These are phyloP conservation scores for Phytophthora aleatoria DNA, from an alignment of 352 stramenopile species.

Conservation along the genomic window DNA sequence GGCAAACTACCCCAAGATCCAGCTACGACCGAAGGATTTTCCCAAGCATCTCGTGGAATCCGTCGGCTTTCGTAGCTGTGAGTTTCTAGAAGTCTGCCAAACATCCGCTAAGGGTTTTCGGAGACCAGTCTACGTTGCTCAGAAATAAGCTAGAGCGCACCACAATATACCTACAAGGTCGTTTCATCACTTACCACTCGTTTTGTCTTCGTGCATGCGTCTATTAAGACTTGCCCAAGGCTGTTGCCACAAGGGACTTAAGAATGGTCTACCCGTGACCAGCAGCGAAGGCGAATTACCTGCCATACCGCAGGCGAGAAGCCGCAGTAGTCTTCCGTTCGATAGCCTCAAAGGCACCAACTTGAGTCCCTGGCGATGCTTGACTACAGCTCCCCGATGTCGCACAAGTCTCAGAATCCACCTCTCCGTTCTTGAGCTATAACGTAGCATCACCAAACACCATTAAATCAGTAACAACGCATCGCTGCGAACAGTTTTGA, in stretches of 20 bases:
- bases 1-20: slow-evolving; percentile 73
- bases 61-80: slow-evolving; percentile 69
- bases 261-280: slow-evolving; percentile 21
- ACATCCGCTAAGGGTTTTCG: slow-evolving; percentile 79
- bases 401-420: slow-evolving; percentile 39
- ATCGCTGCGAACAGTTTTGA: neutral
- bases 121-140: slow-evolving; percentile 76
- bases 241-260: slow-evolving; percentile 13
- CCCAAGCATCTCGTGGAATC: slow-evolving; percentile 54
- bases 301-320: slow-evolving; percentile 30
- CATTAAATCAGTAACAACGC: slow-evolving; percentile 1
- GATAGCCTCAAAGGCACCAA: slow-evolving; percentile 9
- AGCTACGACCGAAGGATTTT: slow-evolving; percentile 80
- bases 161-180: slow-evolving; percentile 20
- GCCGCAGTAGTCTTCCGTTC: slow-evolving; percentile 18
- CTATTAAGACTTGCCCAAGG: slow-evolving; percentile 37
- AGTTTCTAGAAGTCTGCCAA: slow-evolving; percentile 77
- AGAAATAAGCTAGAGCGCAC: slow-evolving; percentile 45
- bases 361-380: slow-evolving; percentile 6
- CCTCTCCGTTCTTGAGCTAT: slow-evolving; percentile 62
- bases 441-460: neutral
- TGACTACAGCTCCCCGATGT: neutral
- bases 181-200: slow-evolving; percentile 35
- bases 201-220: slow-evolving; percentile 37
- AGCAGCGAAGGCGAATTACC: slow-evolving; percentile 12